A percentile compares a stretch with the other conserved stretches of the same genome.
phyloP scores from a whole-genome alignment of 2,329 filamentous ascomycete species.

The Botrytis pseudocinerea region DNA sequence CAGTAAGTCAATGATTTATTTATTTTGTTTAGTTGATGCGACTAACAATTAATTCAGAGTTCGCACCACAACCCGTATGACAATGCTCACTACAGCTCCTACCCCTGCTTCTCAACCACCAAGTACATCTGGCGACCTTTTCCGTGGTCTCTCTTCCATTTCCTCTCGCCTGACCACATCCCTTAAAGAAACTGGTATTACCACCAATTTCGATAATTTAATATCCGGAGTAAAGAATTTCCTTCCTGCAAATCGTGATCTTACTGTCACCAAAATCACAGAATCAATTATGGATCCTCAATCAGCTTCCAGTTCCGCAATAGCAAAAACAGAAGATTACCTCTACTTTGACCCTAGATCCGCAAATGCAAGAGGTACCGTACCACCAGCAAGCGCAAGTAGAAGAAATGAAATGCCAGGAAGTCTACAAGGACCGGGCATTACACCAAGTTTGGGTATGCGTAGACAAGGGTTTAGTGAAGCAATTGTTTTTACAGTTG shows the following conservation, averaged over 20 bases:
- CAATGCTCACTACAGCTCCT: constrained; percentile 88
- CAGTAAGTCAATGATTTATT: constrained; percentile 57
- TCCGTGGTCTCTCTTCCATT: constrained; percentile 89
- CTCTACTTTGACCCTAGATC: constrained; percentile 96
- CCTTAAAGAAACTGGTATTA: constrained; percentile 84
- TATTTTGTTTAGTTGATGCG: not conserved
- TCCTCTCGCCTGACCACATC: constrained; percentile 90
- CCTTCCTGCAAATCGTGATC: constrained; percentile 90
- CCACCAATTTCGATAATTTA: constrained; percentile 87
- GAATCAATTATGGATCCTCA: constrained; percentile 97
- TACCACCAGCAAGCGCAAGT: constrained; percentile 73
- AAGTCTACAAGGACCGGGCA: constrained; percentile 57
- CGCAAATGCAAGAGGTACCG: constrained; percentile 86
- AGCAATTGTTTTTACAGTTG: constrained; percentile 90
- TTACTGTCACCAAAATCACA: constrained; percentile 96
- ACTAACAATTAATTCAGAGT: constrained; percentile 54
- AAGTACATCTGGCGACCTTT: constrained; percentile 67
- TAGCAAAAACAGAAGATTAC: constrained; percentile 94
- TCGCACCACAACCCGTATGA: constrained; percentile 94
- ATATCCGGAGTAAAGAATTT: constrained; percentile 98
- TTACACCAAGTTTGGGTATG: constrained; percentile 85
- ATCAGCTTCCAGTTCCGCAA: constrained; percentile 84
- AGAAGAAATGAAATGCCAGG: constrained; percentile 49
- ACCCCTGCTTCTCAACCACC: constrained; percentile 57
- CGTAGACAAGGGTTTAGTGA: constrained; percentile 85